Base-by-base conservation (phyloP, 2,329 filamentous ascomycete species). In the Sphaceloma murrayae region DNA sequence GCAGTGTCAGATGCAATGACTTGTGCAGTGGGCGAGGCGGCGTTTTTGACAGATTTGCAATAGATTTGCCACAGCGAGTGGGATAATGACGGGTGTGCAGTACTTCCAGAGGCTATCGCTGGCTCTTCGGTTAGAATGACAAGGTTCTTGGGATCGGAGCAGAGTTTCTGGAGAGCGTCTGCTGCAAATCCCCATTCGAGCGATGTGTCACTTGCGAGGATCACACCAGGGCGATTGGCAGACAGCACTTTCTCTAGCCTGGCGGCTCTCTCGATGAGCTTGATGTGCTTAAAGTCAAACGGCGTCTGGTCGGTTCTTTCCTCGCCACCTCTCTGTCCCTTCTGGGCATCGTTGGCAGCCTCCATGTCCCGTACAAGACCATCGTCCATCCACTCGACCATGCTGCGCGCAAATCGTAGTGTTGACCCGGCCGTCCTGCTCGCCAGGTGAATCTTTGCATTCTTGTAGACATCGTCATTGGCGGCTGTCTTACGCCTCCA, bases 331-430 rank as follows among this genome's bases (percentile, higher is more conserved):
- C 54, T 55, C 52, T 61, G 46, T 36, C 59, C 55, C 33, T 55
- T 49, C 36, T 58, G 56, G 11, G 47, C 44, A 50, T 61, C 60
- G 52, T 69, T 69, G 19, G 60, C 66, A 36, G 66, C 66, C 45
- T 60, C 65, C 49, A 61, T 65, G 51, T 96, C 89, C 45, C 87
- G 80, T 31, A 94, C 82, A 48, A 98, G 93, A 47, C 80, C 82
- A 57, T 95, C 88, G 58, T 96, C 88, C 88, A 98, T 96, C 91
- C 91, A 98, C 59, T 98, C 91, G 22, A 98, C 70, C 85, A 98
- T 94, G 61, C 89, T 95, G 52, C 88, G 76, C 18, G 89, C 85
- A 53, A 95, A 85, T 43, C 86, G 76, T 72, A 96, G 84, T 0
- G 88, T 94, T 50, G 86, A 88, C 47, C 85, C 81, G 51, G 85